Conservation (phyloP, 257 asterid species). For the Solanum phureja region DNA sequence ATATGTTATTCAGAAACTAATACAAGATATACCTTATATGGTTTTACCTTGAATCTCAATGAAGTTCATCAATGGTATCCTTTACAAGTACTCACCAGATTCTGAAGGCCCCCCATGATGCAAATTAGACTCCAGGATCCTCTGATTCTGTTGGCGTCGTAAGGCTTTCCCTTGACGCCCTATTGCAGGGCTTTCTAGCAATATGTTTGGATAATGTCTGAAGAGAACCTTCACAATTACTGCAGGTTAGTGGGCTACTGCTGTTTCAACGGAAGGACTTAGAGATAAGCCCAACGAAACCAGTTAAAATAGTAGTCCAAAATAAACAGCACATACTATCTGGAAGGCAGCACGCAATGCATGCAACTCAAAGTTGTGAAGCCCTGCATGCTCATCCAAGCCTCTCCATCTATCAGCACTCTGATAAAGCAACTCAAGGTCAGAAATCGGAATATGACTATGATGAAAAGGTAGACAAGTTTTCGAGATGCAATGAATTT, state of each 20-base stretch:
- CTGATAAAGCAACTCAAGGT: slow-evolving; percentile 23
- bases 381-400: slow-evolving; percentile 56
- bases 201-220: slow-evolving; percentile 50
- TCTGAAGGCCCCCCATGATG: slow-evolving; percentile 8
- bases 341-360: slow-evolving; percentile 90
- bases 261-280: background rate
- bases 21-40: background rate
- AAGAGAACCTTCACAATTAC: slow-evolving; percentile 52
- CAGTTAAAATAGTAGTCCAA: background rate
- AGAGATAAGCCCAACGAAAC: background rate
- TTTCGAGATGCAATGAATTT: background rate
- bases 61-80: background rate
- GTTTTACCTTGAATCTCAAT: background rate
- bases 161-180: slow-evolving; percentile 97
- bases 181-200: slow-evolving; percentile 43
- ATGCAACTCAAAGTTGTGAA: slow-evolving; percentile 82
- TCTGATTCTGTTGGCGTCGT: slow-evolving; percentile 71
- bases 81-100: slow-evolving; percentile 11
- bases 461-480: background rate
- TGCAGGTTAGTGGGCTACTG: background rate
- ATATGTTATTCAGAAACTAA: background rate
- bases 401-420: slow-evolving; percentile 86
- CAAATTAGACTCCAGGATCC: slow-evolving; percentile 44
- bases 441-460: background rate
- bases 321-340: slow-evolving; percentile 34